These are phyloP conservation scores for Pichia cactophila DNA, from an alignment of 1,139 yeast species.

Conservation along the genomic window DNA sequence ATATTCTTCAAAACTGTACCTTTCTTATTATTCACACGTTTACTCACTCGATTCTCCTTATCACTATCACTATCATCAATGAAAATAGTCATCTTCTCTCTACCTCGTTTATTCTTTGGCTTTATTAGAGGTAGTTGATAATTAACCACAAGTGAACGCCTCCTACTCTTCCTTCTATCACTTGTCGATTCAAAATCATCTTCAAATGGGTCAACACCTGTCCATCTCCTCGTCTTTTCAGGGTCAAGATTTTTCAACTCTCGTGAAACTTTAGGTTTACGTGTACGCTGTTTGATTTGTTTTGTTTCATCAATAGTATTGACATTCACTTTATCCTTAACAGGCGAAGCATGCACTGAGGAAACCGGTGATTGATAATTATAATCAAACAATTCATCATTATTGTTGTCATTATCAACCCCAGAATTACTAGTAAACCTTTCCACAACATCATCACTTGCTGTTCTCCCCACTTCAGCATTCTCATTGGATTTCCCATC, in stretches of 20 bases:
- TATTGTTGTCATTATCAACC: not conserved
- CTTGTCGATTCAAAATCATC: conserved; percentile 9
- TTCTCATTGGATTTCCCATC: not conserved
- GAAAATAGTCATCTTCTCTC: conserved; percentile 46
- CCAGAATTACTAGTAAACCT: not conserved
- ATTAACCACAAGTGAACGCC: conserved; percentile 49
- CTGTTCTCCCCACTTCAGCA: not conserved
- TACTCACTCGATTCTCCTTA: conserved; percentile 10
- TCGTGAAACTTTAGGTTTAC: conserved; percentile 20
- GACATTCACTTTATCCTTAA: not conserved
- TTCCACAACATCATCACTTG: too few species aligned
- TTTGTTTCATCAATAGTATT: not conserved
- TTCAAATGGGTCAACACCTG: conserved; percentile 13
- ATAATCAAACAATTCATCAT: conserved; percentile 5
- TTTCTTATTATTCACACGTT: conserved; percentile 1
- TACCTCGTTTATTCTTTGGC: conserved; percentile 62
- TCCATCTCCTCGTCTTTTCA: conserved; percentile 17
- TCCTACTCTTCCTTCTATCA: conserved; percentile 23
- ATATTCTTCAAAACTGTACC: conserved; percentile 3
- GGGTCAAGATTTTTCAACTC: conserved; percentile 29
- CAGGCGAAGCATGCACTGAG: not conserved
- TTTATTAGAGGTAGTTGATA: conserved; percentile 65
- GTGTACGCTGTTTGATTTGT: not conserved
- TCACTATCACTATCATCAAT: conserved; percentile 10
- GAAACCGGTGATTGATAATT: not conserved